Base-by-base conservation (phyloP, 2,329 filamentous ascomycete genomes). In the Paecilomyces fulvus region DNA sequence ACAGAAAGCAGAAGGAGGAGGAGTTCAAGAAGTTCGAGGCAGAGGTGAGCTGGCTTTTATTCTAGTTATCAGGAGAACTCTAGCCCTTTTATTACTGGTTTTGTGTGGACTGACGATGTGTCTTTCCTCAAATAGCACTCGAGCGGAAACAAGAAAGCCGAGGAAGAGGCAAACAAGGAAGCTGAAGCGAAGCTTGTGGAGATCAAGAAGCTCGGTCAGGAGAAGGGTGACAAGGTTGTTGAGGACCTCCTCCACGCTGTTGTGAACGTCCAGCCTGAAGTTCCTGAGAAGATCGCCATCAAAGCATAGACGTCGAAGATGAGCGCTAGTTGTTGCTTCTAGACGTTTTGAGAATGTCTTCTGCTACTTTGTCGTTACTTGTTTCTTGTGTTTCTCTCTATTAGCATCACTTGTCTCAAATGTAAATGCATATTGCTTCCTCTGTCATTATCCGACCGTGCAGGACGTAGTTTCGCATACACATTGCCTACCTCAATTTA, bases 11-110 rank as follows among this genome's bases (percentile, higher is more conserved):
- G 67, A 99, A 96, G 80, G 94, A 99, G 70, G 83, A 89, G 33
- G 92, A 97, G 75, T 97, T 91, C 80, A 92, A 94, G 81, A 87
- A 88, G 72, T 97, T 95, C 68, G 91, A 97, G 80, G 82, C 90
- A 61, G 82, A 89, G 82, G 85, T 87, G 69, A 68, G 68, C 57
- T 46, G 48, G 20, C 31, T 3, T 46, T 43, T 28, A 46, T 21
- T 8, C n/a, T n/a, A n/a, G n/a, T n/a, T n/a, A n/a, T 64, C 49
- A 28, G 7, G 43, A 28, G 37, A n/a, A 37, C 52, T 49, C 20
- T 4, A 23, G 6, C 20, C 14, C 3, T 31, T 28, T n/a, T 28
- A 28, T 28, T 28, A 25, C 49, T 10, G 17, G 7, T 37, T 25
- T 30, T 12, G n/a, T 17, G 6, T 8, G 46, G 14, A 49, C 55